phyloP scores from a whole-genome alignment of 305 asterid genomes.

The Ajuga reptans region DNA sequence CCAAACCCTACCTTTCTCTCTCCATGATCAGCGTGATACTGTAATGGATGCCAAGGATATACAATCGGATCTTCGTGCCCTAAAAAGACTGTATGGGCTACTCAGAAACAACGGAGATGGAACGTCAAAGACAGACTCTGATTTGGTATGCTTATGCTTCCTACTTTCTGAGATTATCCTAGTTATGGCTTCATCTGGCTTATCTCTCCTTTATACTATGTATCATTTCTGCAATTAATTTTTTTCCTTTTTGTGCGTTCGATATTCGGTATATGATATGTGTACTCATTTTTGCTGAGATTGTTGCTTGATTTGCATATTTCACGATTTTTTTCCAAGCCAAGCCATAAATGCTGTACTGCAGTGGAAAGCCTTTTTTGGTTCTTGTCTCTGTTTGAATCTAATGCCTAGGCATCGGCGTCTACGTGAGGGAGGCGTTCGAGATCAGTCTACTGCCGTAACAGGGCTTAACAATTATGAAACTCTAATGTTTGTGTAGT shows the following conservation, averaged over 20 bases:
- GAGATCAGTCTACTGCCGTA: no score
- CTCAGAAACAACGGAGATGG: conserved; percentile 28
- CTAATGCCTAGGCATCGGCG: no score
- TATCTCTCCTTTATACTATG: neutral
- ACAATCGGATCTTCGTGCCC: conserved; percentile 41
- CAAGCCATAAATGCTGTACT: no score
- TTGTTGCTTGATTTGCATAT: neutral
- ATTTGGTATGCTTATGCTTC: conserved; percentile 24
- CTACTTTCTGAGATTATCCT: neutral
- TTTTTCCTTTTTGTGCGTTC: neutral
- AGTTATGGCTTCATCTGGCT: neutral
- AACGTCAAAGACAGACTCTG: conserved; percentile 10
- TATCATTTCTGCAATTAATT: neutral
- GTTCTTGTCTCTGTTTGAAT: no score
- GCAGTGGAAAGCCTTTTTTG: no score
- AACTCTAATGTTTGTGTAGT: no score
- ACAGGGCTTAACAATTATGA: no score
- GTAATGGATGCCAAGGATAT: conserved; percentile 40
- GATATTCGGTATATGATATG: no score
- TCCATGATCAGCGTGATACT: neutral
- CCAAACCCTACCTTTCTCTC: no score
- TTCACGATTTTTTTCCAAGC: neutral
- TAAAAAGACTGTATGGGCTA: conserved; percentile 43
- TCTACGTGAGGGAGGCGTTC: no score
- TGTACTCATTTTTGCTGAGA: neutral